A percentile compares a stretch with the other conserved stretches of the same genome.
phyloP scores from a whole-genome alignment of 2,329 filamentous ascomycete genomes.

The Neoscytalidium dimidiatum region DNA sequence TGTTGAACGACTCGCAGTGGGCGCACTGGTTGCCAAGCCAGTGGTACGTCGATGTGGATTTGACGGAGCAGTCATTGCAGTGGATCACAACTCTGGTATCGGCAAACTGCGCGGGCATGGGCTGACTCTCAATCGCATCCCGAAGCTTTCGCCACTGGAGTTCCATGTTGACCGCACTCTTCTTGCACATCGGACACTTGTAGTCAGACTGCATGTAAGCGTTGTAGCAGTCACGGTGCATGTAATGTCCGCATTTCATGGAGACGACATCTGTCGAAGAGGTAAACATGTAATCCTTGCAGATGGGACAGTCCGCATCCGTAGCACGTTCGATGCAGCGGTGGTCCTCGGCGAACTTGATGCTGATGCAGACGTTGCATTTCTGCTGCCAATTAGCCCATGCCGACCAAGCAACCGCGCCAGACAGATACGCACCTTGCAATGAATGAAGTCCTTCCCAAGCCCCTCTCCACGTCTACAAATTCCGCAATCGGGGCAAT shows the following conservation, averaged over 20 bases:
- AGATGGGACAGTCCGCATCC: constrained; percentile 95
- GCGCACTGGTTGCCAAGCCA: constrained; percentile 92
- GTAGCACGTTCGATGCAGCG: constrained; percentile 93
- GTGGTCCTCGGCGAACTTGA: constrained; percentile 80
- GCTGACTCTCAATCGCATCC: constrained; percentile 81
- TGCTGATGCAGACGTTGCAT: constrained; percentile 92
- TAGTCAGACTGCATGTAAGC: constrained; percentile 89
- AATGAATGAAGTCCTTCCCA: constrained; percentile 97
- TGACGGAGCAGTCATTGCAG: constrained; percentile 93
- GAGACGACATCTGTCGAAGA: constrained; percentile 87
- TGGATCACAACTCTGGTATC: constrained; percentile 80
- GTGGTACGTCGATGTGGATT: constrained; percentile 84
- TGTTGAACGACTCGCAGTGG: constrained; percentile 57
- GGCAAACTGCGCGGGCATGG: constrained; percentile 83
- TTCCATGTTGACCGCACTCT: constrained; percentile 97
- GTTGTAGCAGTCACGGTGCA: constrained; percentile 86
- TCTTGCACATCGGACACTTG: constrained; percentile 95
- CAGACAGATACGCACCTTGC: constrained; percentile 66
- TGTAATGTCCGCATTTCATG: constrained; percentile 94
- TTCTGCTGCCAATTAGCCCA: constrained; percentile 34
- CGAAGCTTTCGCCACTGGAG: constrained; percentile 90
- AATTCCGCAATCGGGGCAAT: constrained; percentile 94
- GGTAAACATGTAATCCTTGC: constrained; percentile 94
- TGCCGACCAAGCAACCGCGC: too few species aligned
- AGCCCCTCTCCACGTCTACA: constrained; percentile 88